Evolutionary conservation across 2,329 filamentous ascomycete species (phyloP), one percentile per base, ranked within the genome.

Genomic region (Didymella pinodella): DNA sequence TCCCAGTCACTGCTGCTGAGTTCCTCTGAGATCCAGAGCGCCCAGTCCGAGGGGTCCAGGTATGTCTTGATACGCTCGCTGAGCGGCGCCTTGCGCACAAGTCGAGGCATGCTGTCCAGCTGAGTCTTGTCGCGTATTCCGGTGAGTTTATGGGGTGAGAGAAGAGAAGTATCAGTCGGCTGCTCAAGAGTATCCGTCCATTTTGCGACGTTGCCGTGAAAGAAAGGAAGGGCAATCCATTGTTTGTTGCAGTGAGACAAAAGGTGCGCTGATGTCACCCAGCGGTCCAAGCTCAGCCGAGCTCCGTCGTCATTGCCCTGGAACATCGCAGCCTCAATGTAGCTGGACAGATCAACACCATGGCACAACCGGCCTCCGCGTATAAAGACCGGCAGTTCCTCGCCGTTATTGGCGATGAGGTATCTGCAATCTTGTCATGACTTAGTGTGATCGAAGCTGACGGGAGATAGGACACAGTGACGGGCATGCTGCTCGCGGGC

Each of bases 401-500:
- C 59, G 95, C 95, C 65, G 94, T 99, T 48, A 99, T 99, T 75
- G 95, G 95, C 51, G 95, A 99, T 79, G 95, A 99, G 87, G 95
- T 55, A 36, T 22, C 14, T 22, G 3, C 10, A 92, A 75, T 36
- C 26, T 28, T 31, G n/a, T n/a, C 29, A 28, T 7, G 8, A 22
- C 5, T n/a, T 28, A 29, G 7, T 16, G 7, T 25, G 14, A 28
- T n/a, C 36, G 8, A 4, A 56, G 56, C 70, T 71, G 60, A 69
- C 61, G 22, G 26, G 34, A 40, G 31, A 16, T 61, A 99, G 95
- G 92, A 96, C 81, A 97, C 95, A 47, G 93, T 98, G 58, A 99
- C 95, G 18, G 95, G 95, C 64, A 86, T 99, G 74, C 87, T 99
- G 52, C 90, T 99, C 64, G 95, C 95, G 54, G 95, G 95, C 68